Conservation (phyloP, 192 early-diverging fungal genomes). For the Mortierella claussenii region DNA sequence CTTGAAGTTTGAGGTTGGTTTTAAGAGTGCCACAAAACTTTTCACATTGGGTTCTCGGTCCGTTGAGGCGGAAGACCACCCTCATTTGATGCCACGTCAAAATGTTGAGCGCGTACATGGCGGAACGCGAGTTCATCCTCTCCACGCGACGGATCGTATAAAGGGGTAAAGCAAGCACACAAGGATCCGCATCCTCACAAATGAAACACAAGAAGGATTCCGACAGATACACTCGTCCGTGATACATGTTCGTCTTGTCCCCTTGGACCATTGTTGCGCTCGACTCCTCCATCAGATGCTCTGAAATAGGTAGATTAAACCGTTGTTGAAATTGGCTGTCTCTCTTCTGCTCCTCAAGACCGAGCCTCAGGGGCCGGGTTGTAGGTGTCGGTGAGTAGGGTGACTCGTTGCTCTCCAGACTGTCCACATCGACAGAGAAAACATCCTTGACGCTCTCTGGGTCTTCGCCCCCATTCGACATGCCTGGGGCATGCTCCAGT, state of each 20-base stretch:
- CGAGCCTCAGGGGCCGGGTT: constrained; percentile 63
- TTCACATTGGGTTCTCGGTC: constrained; percentile 74
- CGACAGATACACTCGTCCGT: constrained; percentile 86
- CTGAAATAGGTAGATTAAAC: constrained; percentile 83
- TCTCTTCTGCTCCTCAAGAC: constrained; percentile 79
- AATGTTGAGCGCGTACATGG: constrained; percentile 80
- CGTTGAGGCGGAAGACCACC: constrained; percentile 84
- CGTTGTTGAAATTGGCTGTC: constrained; percentile 78
- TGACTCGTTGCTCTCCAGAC: constrained; percentile 31
- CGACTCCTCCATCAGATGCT: constrained; percentile 77
- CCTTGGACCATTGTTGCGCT: constrained; percentile 67
- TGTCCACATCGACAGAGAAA: constrained; percentile 50
- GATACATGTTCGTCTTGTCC: constrained; percentile 54
- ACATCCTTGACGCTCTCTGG: constrained; percentile 40
- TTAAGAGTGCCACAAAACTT: constrained; percentile 84
- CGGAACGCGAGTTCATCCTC: constrained; percentile 72
- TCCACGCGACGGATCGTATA: constrained; percentile 94
- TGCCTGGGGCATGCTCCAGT: constrained; percentile 71
- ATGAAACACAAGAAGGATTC: constrained; percentile 88
- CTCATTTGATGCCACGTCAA: constrained; percentile 93
- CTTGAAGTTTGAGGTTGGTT: constrained; percentile 75
- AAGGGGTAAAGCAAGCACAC: constrained; percentile 84
- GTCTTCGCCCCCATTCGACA: constrained; percentile 35
- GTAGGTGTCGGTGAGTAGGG: constrained; percentile 45
- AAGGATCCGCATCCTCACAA: constrained; percentile 74